phyloP scores from a whole-genome alignment of 2,329 filamentous ascomycete species.

The Akanthomyces uredinophilus region DNA sequence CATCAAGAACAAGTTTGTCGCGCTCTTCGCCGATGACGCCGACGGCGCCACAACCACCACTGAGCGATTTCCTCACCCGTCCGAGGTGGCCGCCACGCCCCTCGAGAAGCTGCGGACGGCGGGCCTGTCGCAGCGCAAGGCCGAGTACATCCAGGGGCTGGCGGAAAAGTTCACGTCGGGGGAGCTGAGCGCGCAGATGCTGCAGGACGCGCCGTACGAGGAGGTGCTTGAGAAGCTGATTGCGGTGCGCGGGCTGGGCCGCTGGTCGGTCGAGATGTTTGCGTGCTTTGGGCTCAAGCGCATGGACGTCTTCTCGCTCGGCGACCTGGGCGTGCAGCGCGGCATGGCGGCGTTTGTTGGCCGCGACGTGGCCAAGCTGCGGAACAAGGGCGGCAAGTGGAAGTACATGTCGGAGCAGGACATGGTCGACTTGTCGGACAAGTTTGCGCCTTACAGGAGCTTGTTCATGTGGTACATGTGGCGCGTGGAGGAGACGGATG shows the following conservation, averaged over 20 bases:
- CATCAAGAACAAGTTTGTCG: constrained; percentile 81
- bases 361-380: constrained; percentile 77
- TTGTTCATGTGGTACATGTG: constrained; percentile 99
- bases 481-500: constrained; percentile 74
- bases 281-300: constrained; percentile 91
- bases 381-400: constrained; percentile 79
- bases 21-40: constrained; percentile 53
- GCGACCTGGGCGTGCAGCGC: constrained; percentile 88
- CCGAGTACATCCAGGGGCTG: constrained; percentile 86
- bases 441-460: constrained; percentile 81
- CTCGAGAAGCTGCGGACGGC: constrained; percentile 71
- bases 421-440: constrained; percentile 76
- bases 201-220: constrained; percentile 76
- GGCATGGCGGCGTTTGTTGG: constrained; percentile 89
- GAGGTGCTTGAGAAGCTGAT: constrained; percentile 77
- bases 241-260: constrained; percentile 79
- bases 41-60: not conserved
- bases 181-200: constrained; percentile 69
- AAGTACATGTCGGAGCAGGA: constrained; percentile 96
- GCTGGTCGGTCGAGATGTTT: constrained; percentile 98
- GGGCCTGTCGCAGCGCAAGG: constrained; percentile 88
- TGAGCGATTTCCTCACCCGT: constrained; percentile 67
- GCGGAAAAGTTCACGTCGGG: constrained; percentile 73
- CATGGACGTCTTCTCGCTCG: constrained; percentile 87
- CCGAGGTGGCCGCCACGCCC: constrained; percentile 59